phyloP scores from a whole-genome alignment of 1,139 yeast species.

The Meyerozyma athensensis region DNA sequence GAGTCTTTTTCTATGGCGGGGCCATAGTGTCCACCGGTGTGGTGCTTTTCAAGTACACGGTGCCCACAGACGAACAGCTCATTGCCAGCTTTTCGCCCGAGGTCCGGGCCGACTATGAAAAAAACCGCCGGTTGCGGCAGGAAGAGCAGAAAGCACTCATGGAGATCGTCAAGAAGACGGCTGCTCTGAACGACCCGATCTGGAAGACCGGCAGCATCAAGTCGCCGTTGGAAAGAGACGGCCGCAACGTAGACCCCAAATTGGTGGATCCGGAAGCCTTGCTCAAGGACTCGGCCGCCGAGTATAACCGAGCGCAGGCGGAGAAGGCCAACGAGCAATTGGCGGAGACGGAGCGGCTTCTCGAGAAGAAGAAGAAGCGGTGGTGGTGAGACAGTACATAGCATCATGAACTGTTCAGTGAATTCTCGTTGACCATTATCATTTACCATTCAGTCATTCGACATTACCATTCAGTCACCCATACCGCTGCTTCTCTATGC shows the following conservation, averaged over 20 bases:
- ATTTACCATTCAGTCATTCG: too few species aligned
- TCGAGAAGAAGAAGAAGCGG: slow-evolving; percentile 25
- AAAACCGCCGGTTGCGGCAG: slow-evolving; percentile 56
- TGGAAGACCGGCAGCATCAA: slow-evolving; percentile 74
- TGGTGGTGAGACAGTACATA: slow-evolving; percentile 22
- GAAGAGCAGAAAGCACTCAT: slow-evolving; percentile 64
- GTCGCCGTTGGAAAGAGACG: slow-evolving; percentile 55
- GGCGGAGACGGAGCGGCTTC: slow-evolving; percentile 34
- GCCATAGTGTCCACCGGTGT: slow-evolving; percentile 66
- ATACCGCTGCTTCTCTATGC: too few species aligned
- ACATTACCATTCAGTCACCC: too few species aligned
- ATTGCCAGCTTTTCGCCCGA: slow-evolving; percentile 78
- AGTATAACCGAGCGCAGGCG: slow-evolving; percentile 41
- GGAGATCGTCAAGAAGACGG: slow-evolving; percentile 57
- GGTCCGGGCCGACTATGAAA: slow-evolving; percentile 68
- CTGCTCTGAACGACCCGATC: slow-evolving; percentile 66
- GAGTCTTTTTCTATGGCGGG: slow-evolving; percentile 52
- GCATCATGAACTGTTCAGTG: too few species aligned
- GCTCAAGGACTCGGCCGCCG: slow-evolving; percentile 44
- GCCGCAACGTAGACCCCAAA: slow-evolving; percentile 29
- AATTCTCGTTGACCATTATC: too few species aligned
- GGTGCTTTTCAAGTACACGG: slow-evolving; percentile 60
- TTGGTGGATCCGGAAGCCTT: slow-evolving; percentile 47
- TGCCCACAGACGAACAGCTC: slow-evolving; percentile 81
- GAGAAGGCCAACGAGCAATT: slow-evolving; percentile 43